Percentiles rank a stretch among this genome's conserved stretches.
Evolutionary conservation across 2,329 filamentous ascomycete genomes (phyloP).

Genomic region (Sporothrix humicola): DNA sequence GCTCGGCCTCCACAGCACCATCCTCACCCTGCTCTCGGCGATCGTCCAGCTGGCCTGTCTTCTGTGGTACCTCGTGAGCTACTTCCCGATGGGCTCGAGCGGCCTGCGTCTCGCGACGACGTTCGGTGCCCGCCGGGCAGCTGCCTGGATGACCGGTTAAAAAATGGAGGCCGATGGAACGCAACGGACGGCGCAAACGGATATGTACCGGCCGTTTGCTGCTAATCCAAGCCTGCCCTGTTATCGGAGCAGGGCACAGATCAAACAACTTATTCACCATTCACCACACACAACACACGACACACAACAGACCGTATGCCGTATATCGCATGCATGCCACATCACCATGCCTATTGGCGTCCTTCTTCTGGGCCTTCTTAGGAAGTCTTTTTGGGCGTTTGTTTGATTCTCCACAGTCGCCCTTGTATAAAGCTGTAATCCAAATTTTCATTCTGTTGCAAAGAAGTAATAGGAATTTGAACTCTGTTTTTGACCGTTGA

Average conservation of each 20-base stretch:
- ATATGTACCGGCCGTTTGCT: too few species aligned
- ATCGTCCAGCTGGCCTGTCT: slow-evolving; percentile 83
- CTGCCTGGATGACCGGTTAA: slow-evolving; percentile 85
- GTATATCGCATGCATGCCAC: neutral
- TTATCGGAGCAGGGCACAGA: neutral
- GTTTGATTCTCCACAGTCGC: neutral
- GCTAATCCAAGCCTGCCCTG: neutral
- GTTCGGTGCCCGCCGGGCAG: slow-evolving; percentile 82
- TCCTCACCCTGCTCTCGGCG: slow-evolving; percentile 84
- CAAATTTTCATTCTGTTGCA: neutral
- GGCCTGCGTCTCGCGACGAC: slow-evolving; percentile 84
- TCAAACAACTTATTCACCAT: neutral
- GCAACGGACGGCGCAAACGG: too few species aligned
- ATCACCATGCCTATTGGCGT: neutral
- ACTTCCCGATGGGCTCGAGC: slow-evolving; percentile 95
- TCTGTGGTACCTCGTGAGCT: slow-evolving; percentile 93
- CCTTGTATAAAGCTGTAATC: slow-evolving; percentile 9
- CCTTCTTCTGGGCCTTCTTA: neutral
- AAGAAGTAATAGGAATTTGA: neutral
- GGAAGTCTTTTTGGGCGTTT: neutral
- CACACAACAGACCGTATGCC: neutral
- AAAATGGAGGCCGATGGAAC: neutral
- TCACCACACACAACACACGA: neutral
- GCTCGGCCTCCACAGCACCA: slow-evolving; percentile 79
- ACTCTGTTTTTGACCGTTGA: neutral